A percentile compares a stretch with the other conserved stretches of the same genome.
Conservation (phyloP, 768 basidiomycete species). For the Boletus reticulatus region DNA sequence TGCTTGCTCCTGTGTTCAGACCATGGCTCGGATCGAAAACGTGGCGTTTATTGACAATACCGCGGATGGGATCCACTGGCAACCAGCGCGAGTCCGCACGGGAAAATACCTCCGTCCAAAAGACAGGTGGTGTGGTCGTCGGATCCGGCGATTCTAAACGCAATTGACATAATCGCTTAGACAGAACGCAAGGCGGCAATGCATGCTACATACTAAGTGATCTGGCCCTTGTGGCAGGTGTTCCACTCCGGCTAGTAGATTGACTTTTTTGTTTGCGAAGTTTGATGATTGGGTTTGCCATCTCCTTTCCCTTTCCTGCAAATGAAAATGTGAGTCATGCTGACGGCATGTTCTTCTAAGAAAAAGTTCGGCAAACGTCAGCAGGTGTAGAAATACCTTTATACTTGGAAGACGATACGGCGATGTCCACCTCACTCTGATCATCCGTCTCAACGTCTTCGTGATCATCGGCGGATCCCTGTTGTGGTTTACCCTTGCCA, state of each 20-base stretch:
- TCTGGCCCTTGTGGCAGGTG: conserved; percentile 16
- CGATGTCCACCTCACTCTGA: conserved; percentile 37
- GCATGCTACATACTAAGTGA: conserved; percentile 17
- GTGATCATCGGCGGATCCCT: conserved; percentile 16
- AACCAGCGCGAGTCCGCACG: conserved; percentile 90
- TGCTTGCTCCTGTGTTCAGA: conserved; percentile 17
- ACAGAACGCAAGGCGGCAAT: conserved; percentile 11
- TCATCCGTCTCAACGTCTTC: conserved; percentile 32
- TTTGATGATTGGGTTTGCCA: conserved; percentile 51
- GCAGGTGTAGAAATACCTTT: conserved; percentile 32
- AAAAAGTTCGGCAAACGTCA: conserved; percentile 1
- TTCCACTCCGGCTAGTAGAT: conserved; percentile 41
- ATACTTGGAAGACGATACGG: conserved; percentile 28
- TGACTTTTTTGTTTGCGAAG: conserved; percentile 56
- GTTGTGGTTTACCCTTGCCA: conserved; percentile 34
- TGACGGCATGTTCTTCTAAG: background rate
- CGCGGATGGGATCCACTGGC: conserved; percentile 86
- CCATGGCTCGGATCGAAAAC: conserved; percentile 68
- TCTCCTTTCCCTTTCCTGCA: conserved; percentile 58
- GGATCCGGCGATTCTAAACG: conserved; percentile 43
- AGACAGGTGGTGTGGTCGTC: conserved; percentile 71
- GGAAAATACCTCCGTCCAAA: conserved; percentile 98
- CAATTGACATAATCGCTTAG: conserved; percentile 24
- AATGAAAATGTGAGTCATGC: conserved; percentile 8
- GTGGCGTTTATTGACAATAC: conserved; percentile 75